Conservation (phyloP, 305 asterid species). For the Fraxinus angustifolia region DNA sequence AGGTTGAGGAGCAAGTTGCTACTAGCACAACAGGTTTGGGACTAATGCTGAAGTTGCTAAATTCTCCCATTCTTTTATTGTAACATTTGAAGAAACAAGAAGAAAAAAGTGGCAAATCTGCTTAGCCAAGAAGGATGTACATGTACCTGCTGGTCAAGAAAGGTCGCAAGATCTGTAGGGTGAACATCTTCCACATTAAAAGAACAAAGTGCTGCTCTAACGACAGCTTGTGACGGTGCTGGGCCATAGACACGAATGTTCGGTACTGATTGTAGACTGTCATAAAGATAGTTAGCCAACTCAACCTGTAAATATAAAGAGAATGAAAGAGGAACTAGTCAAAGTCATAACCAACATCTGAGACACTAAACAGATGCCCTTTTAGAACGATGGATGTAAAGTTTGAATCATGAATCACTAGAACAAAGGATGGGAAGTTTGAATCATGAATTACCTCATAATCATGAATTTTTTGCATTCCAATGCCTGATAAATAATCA, state of each 20-base stretch:
- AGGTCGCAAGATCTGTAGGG: conserved; percentile 82
- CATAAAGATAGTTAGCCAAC: conserved; percentile 59
- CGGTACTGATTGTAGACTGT: conserved; percentile 50
- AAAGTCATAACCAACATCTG: neutral
- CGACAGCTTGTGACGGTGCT: conserved; percentile 54
- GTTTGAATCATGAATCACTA: conserved; percentile 29
- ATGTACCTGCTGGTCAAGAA: conserved; percentile 81
- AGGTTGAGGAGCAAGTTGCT: neutral
- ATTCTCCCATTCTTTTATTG: neutral
- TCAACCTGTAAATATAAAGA: conserved; percentile 47
- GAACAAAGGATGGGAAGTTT: neutral
- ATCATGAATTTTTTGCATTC: conserved; percentile 88
- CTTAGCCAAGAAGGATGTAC: neutral
- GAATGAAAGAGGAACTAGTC: neutral
- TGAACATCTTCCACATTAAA: conserved; percentile 81
- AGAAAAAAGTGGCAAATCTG: neutral
- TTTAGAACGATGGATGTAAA: neutral
- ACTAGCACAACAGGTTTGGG: neutral
- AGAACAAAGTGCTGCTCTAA: conserved; percentile 89
- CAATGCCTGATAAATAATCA: conserved; percentile 77
- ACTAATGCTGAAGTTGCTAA: neutral
- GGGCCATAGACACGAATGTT: conserved; percentile 78
- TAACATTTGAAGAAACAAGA: neutral
- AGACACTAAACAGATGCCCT: neutral
- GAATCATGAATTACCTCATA: conserved; percentile 60